Base-by-base conservation (phyloP, 2,329 filamentous ascomycete genomes). In the Xylaria sp. region DNA sequence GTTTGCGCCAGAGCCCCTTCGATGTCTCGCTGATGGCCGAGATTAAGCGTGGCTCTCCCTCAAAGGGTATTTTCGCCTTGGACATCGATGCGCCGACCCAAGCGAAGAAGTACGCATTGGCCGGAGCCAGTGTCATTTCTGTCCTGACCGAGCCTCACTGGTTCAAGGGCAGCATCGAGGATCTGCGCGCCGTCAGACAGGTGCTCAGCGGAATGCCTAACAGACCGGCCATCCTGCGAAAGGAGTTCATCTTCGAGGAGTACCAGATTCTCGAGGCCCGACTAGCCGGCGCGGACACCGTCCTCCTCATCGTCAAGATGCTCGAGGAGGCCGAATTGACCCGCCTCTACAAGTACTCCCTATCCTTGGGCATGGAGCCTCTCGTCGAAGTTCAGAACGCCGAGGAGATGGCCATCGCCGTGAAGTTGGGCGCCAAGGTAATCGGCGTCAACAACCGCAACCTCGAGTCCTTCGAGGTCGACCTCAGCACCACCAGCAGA, bases 371-470 rank as follows among this genome's bases (percentile, higher is more conserved):
- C 16, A 99, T 99, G 94, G 95, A 99, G 76, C 94, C 94, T 39
- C 77, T 99, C 35, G 94, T 99, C 1, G 94, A 99, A 74, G 94
- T 99, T 34, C 96, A 99, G 71, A 99, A 89, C 48, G 86, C 88
- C 0, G 90, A 94, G 54, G 94, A 99, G 75, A 99, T 97, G 91
- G 82, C 88, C 46, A 87, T 86, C 59, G 94, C 95, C 6, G 86
- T 97, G 51, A 84, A 89, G 59, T 81, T 99, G 19, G 94, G 93
- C 9, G 84, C 94, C 19, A 89, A 92, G 75, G 93, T 91, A 44
- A 96, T 99, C 69, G 94, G 94, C 30, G 94, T 99, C 67, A 99
- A 99, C 77, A 99, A 99, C 78, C 87, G 94, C 58, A 96, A 99
- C 70, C 81, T 99, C 10, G 93, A 93, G 67, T 97, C 88, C 69